phyloP scores from a whole-genome alignment of 495 filamentous ascomycete genomes.

The Aspergillus conjunctus region DNA sequence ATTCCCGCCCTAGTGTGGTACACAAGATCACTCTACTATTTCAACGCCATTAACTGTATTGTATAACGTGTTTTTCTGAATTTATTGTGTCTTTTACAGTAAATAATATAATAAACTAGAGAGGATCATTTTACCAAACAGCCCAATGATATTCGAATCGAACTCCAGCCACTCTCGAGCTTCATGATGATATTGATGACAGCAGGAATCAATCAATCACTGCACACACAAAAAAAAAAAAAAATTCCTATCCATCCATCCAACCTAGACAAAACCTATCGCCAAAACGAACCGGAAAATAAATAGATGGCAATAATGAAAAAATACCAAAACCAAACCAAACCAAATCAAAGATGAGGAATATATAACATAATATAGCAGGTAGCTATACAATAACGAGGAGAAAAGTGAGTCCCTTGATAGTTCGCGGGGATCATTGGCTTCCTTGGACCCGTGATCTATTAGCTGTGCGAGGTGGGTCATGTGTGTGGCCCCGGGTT shows the following conservation, averaged over 20 bases:
- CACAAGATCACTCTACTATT: too few relatives aligned
- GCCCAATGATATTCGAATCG: neutral
- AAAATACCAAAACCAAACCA: neutral
- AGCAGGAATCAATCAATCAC: conserved; percentile 11
- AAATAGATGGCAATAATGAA: neutral
- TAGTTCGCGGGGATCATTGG: too few relatives aligned
- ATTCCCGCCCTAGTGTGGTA: too few relatives aligned
- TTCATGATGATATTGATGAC: neutral
- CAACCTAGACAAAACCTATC: conserved; percentile 10
- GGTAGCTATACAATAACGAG: neutral
- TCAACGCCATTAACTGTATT: too few relatives aligned
- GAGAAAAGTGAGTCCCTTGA: neutral
- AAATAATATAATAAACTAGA: neutral
- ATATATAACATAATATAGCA: neutral
- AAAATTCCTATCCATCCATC: conserved; percentile 16
- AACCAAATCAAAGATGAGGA: neutral
- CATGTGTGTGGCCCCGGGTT: conserved; percentile 20
- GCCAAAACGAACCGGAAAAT: conserved; percentile 12
- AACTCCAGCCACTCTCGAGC: neutral
- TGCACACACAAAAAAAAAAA: conserved; percentile 11
- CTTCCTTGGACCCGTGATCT: too few relatives aligned
- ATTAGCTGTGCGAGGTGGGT: too few relatives aligned
- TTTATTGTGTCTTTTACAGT: neutral
- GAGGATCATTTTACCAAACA: neutral
- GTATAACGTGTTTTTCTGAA: too few relatives aligned